These are phyloP conservation scores for Pseudoneurospora amorphoporcata DNA, from an alignment of 495 filamentous ascomycete species.

Conservation along the genomic window DNA sequence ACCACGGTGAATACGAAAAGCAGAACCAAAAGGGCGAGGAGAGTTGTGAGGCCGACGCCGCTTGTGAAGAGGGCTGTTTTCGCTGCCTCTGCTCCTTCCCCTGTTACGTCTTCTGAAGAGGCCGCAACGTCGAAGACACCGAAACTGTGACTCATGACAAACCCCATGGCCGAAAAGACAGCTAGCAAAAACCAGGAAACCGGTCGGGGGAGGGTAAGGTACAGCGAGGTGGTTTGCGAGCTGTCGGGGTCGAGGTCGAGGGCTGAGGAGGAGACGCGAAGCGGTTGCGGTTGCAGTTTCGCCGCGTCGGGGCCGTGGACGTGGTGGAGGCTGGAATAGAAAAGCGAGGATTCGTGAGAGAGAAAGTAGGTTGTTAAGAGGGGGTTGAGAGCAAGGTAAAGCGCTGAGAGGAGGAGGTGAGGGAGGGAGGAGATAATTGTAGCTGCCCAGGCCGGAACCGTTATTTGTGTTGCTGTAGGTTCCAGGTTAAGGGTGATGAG, in stretches of 20 bases:
- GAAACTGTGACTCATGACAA: conserved; percentile 28
- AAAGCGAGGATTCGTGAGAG: conserved; percentile 33
- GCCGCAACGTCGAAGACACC: conserved; percentile 2
- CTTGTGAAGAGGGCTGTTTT: conserved; percentile 21
- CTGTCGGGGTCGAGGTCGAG: conserved; percentile 22
- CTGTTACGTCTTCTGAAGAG: background rate
- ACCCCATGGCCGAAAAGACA: conserved; percentile 26
- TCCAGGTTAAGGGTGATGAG: background rate
- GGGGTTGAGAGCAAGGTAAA: conserved; percentile 32
- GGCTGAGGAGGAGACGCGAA: conserved; percentile 26
- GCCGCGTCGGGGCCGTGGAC: conserved; percentile 6
- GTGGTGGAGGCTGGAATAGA: conserved; percentile 1
- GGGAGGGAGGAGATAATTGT: conserved; percentile 26
- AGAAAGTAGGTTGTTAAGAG: conserved; percentile 30
- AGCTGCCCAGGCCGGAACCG: background rate
- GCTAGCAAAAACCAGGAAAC: conserved; percentile 26
- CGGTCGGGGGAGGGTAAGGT: conserved; percentile 31
- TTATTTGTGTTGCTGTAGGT: background rate
- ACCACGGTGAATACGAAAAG: conserved; percentile 19
- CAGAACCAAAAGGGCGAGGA: conserved; percentile 23
- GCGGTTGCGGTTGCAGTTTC: conserved; percentile 6
- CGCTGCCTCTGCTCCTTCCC: background rate
- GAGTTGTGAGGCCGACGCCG: conserved; percentile 22
- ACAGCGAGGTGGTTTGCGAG: conserved; percentile 26
- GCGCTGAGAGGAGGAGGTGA: conserved; percentile 28